Evolutionary conservation across 2,329 filamentous ascomycete genomes (phyloP), one percentile per base, ranked within the genome.

Genomic region (Monosporascus sp.): DNA sequence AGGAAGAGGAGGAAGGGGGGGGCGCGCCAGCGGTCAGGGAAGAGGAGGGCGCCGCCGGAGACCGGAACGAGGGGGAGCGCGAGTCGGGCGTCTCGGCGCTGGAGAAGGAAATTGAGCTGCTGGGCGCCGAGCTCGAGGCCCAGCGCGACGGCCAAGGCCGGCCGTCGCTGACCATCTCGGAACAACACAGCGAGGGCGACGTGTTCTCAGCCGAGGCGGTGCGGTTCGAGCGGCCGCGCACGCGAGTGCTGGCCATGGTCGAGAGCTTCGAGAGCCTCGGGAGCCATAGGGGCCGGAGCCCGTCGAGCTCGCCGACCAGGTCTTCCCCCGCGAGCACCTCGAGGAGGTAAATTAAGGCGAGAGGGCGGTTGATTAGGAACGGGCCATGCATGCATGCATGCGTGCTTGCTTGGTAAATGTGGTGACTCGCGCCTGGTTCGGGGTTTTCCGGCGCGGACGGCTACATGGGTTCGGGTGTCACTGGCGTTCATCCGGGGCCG

Each of bases 251-350:
- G 44, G 72, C 75, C 46, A 82, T 84, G 79, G 79, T 84, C 40
- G 74, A 83, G 61, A 75, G 69, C 54, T 73, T 84, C 55, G 81
- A 84, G 72, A 73, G 66, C 31, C 31, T 34, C 36, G 65, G 68
- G 51, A 79, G 74, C 56, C 31, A 6, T 5, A 69, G 72, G 43
- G 71, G 73, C 24, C 64, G 60, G 5, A 81, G 77, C 69, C 76
- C 64, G 7, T 57, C 62, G 1, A 55, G 44, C 8, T 60, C 62
- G n/a, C 56, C 60, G 22, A n/a, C 59, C n/a, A 49, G 53, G 36
- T 61, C 49, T 7, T 49, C 52, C 17, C 47, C 49, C 31, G 31
- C 31, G 11, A 34, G 31, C 31, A 5, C 11, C 5, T 34, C 5
- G 4, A 34, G 31, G 31, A 34, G 31, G 31, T 34, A 5, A 34